phyloP scores from a whole-genome alignment of 2,329 filamentous ascomycete species.

The Torrubiellomyces zombiae region DNA sequence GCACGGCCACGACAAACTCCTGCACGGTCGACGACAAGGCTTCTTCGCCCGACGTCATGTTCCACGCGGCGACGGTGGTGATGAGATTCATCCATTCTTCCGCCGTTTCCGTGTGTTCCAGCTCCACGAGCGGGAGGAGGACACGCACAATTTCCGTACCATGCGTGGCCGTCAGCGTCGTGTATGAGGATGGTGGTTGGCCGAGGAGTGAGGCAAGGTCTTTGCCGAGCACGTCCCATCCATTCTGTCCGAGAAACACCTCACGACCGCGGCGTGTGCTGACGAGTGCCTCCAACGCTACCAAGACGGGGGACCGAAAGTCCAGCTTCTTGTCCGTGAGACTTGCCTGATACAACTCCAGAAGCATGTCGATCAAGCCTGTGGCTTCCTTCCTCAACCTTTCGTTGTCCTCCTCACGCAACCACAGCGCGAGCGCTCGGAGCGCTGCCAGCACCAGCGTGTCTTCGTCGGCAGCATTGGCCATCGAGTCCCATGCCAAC shows the following conservation, averaged over 20 bases:
- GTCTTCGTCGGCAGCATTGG: conserved; percentile 31
- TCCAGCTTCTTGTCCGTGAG: conserved; percentile 22
- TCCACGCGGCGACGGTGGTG: conserved; percentile 31
- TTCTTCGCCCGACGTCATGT: conserved; percentile 18
- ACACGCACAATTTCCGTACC: conserved; percentile 40
- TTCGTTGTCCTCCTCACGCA: conserved; percentile 52
- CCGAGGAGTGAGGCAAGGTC: conserved; percentile 32
- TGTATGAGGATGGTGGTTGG: conserved; percentile 11
- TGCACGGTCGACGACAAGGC: conserved; percentile 11
- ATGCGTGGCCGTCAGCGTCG: conserved; percentile 16
- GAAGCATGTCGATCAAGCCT: conserved; percentile 45
- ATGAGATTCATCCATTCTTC: conserved; percentile 43
- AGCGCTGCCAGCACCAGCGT: conserved; percentile 42
- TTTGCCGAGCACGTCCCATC: conserved; percentile 34
- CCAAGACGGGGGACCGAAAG: conserved; percentile 38
- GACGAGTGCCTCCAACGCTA: conserved; percentile 42
- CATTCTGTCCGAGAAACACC: conserved; percentile 30
- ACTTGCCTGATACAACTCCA: conserved; percentile 39
- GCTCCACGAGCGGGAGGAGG: conserved; percentile 34
- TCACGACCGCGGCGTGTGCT: conserved; percentile 28
- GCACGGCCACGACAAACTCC: conserved; percentile 35
- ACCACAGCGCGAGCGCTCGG: conserved; percentile 44
- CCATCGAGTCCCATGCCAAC: conserved; percentile 41
- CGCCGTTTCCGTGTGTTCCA: conserved; percentile 22
- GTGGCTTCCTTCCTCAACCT: conserved; percentile 36